Evolutionary conservation across 1,284 basidiomycete genomes (phyloP).

Genomic region (Trametes polyzona): DNA sequence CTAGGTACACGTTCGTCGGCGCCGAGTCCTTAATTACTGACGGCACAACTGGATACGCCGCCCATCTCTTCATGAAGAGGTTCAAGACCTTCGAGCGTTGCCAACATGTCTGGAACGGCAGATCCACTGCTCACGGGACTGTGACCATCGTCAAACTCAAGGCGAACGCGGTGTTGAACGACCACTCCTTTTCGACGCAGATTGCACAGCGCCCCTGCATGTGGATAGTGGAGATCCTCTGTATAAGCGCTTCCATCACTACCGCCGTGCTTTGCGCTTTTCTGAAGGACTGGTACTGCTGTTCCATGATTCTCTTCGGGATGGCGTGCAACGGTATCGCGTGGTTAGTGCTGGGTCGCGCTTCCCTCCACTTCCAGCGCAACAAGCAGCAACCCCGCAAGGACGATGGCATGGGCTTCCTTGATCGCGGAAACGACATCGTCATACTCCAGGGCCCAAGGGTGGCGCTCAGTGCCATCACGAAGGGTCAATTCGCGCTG

Average conservation of each 20-base stretch:
- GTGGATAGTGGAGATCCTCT: not conserved
- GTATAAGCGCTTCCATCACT: slow-evolving; percentile 1
- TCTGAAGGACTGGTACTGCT: slow-evolving; percentile 9
- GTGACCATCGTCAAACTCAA: slow-evolving; percentile 2
- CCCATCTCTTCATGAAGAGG: not conserved
- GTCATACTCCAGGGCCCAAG: slow-evolving; percentile 6
- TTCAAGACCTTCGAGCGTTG: not conserved
- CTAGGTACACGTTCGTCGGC: slow-evolving; percentile 5
- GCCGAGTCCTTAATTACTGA: no score
- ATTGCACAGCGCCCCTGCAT: not conserved
- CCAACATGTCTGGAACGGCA: not conserved
- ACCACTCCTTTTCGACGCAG: no score
- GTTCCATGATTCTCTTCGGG: slow-evolving; percentile 10
- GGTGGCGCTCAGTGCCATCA: slow-evolving; percentile 9
- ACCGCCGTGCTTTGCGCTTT: slow-evolving; percentile 4
- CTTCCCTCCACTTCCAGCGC: slow-evolving; percentile 7
- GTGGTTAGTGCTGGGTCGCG: slow-evolving; percentile 10
- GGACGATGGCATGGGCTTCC: slow-evolving; percentile 3
- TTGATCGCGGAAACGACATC: slow-evolving; percentile 1
- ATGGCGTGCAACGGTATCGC: slow-evolving; percentile 4
- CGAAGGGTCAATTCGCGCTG: slow-evolving; percentile 9
- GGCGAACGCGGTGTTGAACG: not conserved
- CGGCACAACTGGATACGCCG: not conserved
- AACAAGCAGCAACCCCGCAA: not conserved
- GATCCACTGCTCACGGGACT: not conserved